Evolutionary conservation across 2,329 filamentous ascomycete species (phyloP).

Genomic region (Thelonectria discophora): DNA sequence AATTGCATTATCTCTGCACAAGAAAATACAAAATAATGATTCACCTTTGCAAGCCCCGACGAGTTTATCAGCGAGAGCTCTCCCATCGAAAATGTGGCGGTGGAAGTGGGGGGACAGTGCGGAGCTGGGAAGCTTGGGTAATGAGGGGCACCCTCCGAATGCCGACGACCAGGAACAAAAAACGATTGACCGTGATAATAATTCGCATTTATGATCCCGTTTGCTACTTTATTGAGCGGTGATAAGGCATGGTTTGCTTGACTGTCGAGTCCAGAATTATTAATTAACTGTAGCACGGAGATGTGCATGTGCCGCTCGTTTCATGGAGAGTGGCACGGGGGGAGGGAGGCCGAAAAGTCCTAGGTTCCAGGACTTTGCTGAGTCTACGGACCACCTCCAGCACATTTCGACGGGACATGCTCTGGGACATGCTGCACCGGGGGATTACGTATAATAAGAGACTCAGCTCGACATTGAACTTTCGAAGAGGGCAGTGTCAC

Average conservation of each 20-base stretch:
- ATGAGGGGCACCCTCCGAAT: not conserved
- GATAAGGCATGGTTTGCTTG: constrained; percentile 12
- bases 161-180: constrained; percentile 2
- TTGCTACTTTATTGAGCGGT: constrained; percentile 4
- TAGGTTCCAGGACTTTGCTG: too few relatives aligned
- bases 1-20: too few relatives aligned
- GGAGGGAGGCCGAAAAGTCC: constrained; percentile 19
- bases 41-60: too few relatives aligned
- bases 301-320: constrained; percentile 21
- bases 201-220: not conserved
- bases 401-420: constrained; percentile 1
- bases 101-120: not conserved
- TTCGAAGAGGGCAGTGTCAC: not conserved
- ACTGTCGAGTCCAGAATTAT: constrained; percentile 8
- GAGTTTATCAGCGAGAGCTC: too few relatives aligned
- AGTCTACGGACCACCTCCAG: too few relatives aligned
- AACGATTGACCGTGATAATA: not conserved
- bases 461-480: not conserved
- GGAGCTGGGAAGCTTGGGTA: not conserved
- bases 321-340: constrained; percentile 19
- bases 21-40: not conserved
- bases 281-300: constrained; percentile 14
- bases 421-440: not conserved
- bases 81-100: not conserved
- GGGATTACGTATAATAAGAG: constrained; percentile 11